Base-by-base conservation (phyloP, 2,329 filamentous ascomycete species). In the Aspergillus bombycis region DNA sequence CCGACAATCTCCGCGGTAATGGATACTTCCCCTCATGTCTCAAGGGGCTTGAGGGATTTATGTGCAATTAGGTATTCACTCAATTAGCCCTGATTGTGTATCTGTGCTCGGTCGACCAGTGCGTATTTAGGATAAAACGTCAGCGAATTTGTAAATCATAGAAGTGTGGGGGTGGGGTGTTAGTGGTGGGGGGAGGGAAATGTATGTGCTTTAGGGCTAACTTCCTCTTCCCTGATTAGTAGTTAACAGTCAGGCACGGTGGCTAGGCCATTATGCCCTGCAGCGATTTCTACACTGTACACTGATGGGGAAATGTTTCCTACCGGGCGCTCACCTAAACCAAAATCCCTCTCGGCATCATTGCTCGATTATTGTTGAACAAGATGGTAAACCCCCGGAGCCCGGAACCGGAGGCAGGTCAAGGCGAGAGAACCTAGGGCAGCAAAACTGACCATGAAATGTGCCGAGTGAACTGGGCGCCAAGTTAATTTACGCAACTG, bases 101-200 rank as follows among this genome's bases (percentile, higher is more conserved):
- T 45, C n/a, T 45, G 43, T 41, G 38, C 38, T 41, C 38, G 2
- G 21, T 48, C 26, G 23, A 48, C 45, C 21, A 28, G 45, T 41
- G 38, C 38, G 12, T 23, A 48, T 48, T 48, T 6, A 48, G 21
- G 3, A 50, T 9, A 19, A 50, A 50, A 16, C 26, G 46, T 30
- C 26, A 50, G 46, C 46, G 26, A 28, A 28, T 28, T 28, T 50
- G 12, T 19, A 36, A 54, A 16, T 7, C 50, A 28, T 32, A 14
- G 28, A 54, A 54, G 50, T 54, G 50, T 54, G 50, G 50, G 50
- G 50, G 50, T 36, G 50, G 50, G 50, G 50, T 19, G 50, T 21
- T 54, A 10, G 50, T 54, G 50, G 50, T n/a, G n/a, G n/a, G 26
- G 26, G 50, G 50, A 30, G 4, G 11, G 9, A n/a, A 4, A 12